Evolutionary conservation across 441 rosid species (phyloP).

Genomic region (Sinapis alba): DNA sequence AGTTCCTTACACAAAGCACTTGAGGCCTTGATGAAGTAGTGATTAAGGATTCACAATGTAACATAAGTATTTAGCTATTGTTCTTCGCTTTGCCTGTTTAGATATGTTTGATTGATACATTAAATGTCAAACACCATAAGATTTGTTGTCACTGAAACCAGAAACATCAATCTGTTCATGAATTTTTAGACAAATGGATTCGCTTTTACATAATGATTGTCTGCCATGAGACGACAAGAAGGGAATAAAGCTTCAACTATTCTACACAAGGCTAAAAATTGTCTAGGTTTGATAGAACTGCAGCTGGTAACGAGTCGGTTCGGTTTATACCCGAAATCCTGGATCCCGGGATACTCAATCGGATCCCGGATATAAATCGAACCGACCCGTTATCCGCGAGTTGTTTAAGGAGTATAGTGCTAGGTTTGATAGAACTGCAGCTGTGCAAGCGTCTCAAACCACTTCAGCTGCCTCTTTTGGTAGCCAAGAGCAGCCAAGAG

Average conservation of each 20-base stretch:
- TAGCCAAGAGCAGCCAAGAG: too few species aligned
- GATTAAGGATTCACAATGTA: conserved; percentile 8
- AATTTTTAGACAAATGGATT: neutral
- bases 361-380: too few species aligned
- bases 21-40: conserved; percentile 62
- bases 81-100: conserved; percentile 11
- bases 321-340: too few species aligned
- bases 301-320: too few species aligned
- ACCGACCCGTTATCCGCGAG: too few species aligned
- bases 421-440: too few species aligned
- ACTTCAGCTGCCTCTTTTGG: too few species aligned
- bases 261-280: too few species aligned
- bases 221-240: neutral
- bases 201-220: neutral
- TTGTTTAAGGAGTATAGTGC: too few species aligned
- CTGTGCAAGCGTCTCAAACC: too few species aligned
- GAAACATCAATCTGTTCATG: neutral
- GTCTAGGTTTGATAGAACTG: too few species aligned
- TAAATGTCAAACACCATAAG: neutral
- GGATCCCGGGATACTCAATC: too few species aligned
- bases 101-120: neutral
- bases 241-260: neutral
- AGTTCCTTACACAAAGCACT: conserved; percentile 60
- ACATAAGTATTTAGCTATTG: neutral
- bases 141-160: neutral